A percentile compares a stretch with the other conserved stretches of the same genome.
Conservation (phyloP, 2,329 filamentous ascomycete species). For the Fusarium euwallaceae region DNA sequence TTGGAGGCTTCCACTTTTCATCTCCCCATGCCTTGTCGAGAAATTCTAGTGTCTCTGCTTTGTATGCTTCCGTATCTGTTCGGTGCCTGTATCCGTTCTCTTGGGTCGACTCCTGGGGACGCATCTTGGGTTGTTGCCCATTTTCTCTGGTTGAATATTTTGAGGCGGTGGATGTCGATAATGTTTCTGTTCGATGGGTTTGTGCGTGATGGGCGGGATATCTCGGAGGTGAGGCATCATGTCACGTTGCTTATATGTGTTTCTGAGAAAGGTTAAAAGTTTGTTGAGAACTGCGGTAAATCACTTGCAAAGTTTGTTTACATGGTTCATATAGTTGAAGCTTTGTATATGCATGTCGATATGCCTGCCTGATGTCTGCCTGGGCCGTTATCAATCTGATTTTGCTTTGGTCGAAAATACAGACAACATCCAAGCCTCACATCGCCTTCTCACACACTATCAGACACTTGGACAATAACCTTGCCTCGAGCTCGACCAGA, state of each 20-base stretch:
- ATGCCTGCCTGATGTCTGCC: not conserved
- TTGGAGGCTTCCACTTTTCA: not conserved
- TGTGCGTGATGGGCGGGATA: not conserved
- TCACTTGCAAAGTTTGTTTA: not conserved
- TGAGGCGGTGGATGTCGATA: not conserved
- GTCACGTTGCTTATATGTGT: not conserved
- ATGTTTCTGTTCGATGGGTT: not conserved
- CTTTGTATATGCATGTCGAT: not conserved
- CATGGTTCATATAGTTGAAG: not conserved
- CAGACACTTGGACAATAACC: constrained; percentile 23
- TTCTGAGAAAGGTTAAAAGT: not conserved
- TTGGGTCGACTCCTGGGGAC: not conserved
- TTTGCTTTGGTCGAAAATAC: not conserved
- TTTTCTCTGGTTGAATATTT: not conserved
- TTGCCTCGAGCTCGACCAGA: constrained; percentile 27
- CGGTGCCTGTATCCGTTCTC: not conserved
- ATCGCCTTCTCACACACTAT: not conserved
- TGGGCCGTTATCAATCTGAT: not conserved
- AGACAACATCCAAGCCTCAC: not conserved
- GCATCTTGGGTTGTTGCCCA: not conserved
- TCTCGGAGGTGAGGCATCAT: not conserved
- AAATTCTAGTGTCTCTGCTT: not conserved
- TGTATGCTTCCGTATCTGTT: not conserved
- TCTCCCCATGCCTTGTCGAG: not conserved
- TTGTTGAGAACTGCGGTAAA: not conserved